Evolutionary conservation across 2,329 filamentous ascomycete species (phyloP).

Genomic region (Hortaea werneckii): DNA sequence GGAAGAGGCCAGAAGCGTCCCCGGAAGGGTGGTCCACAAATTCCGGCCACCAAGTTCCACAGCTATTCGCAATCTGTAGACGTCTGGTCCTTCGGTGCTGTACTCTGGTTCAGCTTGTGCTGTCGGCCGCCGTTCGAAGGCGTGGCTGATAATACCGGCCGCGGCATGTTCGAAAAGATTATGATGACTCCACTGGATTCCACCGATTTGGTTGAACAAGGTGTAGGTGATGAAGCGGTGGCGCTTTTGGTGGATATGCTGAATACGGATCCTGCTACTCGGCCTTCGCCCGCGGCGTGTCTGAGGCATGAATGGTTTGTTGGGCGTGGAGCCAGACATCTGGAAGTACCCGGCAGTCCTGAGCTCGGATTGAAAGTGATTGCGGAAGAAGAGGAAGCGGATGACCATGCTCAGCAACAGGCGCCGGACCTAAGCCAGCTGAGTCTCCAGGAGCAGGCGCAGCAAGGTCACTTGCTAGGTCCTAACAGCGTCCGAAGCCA

Average conservation of each 20-base stretch:
- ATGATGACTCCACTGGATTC: conserved; percentile 68
- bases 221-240: conserved; percentile 57
- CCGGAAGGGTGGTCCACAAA: conserved; percentile 39
- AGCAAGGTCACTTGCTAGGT: conserved; percentile 36
- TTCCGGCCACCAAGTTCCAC: conserved; percentile 34
- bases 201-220: conserved; percentile 46
- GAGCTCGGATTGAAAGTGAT: conserved; percentile 30
- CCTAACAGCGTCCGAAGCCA: conserved; percentile 14
- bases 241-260: conserved; percentile 73
- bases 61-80: conserved; percentile 89
- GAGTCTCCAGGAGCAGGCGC: conserved; percentile 29
- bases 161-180: conserved; percentile 72
- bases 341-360: conserved; percentile 1
- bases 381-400: conserved; percentile 51
- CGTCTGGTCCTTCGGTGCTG: conserved; percentile 91
- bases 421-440: conserved; percentile 51
- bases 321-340: conserved; percentile 7
- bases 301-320: conserved; percentile 63
- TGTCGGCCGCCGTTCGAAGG: conserved; percentile 72
- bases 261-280: conserved; percentile 64
- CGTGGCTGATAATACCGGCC: conserved; percentile 62
- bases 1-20: conserved; percentile 47
- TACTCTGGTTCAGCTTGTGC: conserved; percentile 76
- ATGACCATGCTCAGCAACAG: conserved; percentile 38
- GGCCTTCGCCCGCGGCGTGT: conserved; percentile 63